These are phyloP conservation scores for Zelonia costaricensis DNA, from an alignment of 208 protist species.

Conservation along the genomic window DNA sequence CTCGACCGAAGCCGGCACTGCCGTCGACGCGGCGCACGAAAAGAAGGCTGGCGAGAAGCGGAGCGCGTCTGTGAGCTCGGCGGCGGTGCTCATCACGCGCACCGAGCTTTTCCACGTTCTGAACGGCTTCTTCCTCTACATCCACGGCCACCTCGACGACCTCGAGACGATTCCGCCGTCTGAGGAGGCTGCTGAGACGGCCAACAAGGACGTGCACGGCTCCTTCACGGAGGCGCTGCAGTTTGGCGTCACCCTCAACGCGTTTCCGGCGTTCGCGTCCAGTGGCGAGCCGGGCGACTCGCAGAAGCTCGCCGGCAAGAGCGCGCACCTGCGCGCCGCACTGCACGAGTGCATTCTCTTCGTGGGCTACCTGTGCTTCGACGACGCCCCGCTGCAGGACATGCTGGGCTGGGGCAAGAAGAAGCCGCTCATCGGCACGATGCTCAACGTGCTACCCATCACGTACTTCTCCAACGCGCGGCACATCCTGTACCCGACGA, in stretches of 20 bases:
- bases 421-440: conserved; percentile 57
- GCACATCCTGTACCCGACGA: conserved; percentile 85
- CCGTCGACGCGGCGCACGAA: conserved; percentile 12
- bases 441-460: conserved; percentile 70
- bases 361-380: conserved; percentile 79
- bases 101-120: conserved; percentile 81
- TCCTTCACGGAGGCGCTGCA: conserved; percentile 75
- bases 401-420: conserved; percentile 83
- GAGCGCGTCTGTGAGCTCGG: not conserved
- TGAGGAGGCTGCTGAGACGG: conserved; percentile 16
- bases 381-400: conserved; percentile 72
- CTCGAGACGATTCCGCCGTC: conserved; percentile 52
- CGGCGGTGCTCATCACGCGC: conserved; percentile 47
- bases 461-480: conserved; percentile 80
- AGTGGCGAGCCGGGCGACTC: conserved; percentile 10
- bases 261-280: conserved; percentile 41
- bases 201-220: not conserved
- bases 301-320: conserved; percentile 21
- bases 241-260: conserved; percentile 68
- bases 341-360: conserved; percentile 85
- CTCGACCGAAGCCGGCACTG: conserved; percentile 5
- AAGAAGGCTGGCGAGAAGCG: conserved; percentile 12
- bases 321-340: conserved; percentile 61
- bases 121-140: conserved; percentile 68
- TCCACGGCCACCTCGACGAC: conserved; percentile 50